A percentile compares a stretch with the other conserved stretches of the same genome.
phyloP scores from a whole-genome alignment of 2,329 filamentous ascomycete genomes.

The Verticillium nonalfalfae region DNA sequence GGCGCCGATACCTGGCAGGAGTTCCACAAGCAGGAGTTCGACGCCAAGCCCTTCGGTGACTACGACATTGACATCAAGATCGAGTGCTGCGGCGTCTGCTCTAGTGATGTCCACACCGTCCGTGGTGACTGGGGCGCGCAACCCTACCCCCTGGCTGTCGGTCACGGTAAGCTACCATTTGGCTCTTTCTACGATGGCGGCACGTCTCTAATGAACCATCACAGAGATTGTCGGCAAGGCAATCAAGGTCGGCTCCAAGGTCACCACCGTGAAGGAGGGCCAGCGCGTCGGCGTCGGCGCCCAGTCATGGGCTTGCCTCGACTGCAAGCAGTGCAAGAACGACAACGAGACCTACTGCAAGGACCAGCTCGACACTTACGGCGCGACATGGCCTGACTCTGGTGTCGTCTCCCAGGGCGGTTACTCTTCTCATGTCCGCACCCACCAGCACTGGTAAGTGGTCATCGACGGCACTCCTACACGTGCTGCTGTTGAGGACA shows the following conservation, averaged over 20 bases:
- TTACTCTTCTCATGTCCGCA: constrained; percentile 47
- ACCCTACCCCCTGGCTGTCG: constrained; percentile 43
- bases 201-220: not conserved
- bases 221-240: constrained; percentile 39
- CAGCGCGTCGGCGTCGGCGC: constrained; percentile 53
- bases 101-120: constrained; percentile 53
- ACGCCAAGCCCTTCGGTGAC: constrained; percentile 64
- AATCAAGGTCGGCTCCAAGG: constrained; percentile 32
- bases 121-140: constrained; percentile 50
- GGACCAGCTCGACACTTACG: constrained; percentile 38
- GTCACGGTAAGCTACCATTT: constrained; percentile 36
- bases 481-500: not conserved
- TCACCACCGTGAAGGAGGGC: constrained; percentile 42
- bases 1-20: constrained; percentile 48
- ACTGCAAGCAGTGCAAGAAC: constrained; percentile 31
- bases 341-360: constrained; percentile 34
- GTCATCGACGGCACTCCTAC: not conserved
- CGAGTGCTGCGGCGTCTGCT: constrained; percentile 59
- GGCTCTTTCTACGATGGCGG: not conserved
- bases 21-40: constrained; percentile 64
- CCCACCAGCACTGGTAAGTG: constrained; percentile 65
- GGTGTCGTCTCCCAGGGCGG: constrained; percentile 56
- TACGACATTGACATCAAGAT: constrained; percentile 69
- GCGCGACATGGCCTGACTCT: constrained; percentile 38
- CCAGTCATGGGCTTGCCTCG: constrained; percentile 43